Conservation (phyloP, 176 grass and related monocot species). For the Hsuehochloa calcarea region DNA sequence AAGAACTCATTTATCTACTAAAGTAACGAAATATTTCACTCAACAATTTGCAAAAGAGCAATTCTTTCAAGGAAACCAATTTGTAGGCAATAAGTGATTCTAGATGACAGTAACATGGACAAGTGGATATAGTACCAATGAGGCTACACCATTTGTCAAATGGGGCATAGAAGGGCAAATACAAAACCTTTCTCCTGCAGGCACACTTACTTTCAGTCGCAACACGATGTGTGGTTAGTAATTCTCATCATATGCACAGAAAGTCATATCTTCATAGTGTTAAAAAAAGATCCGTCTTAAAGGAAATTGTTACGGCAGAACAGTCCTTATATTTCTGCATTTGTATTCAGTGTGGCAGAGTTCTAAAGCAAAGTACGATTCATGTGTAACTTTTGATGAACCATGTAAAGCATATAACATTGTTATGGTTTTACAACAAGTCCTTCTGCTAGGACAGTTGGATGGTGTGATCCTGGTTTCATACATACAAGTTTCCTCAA, state of each 20-base stretch:
- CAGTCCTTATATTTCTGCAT: neutral
- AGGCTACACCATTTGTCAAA: too few species aligned
- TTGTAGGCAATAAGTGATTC: too few species aligned
- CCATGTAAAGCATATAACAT: neutral
- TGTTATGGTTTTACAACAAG: constrained; percentile 39
- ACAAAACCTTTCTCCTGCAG: too few species aligned
- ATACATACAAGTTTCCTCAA: constrained; percentile 89
- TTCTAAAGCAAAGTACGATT: neutral
- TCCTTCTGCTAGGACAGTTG: constrained; percentile 86
- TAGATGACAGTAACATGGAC: too few species aligned
- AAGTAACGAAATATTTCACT: too few species aligned
- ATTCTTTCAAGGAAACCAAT: too few species aligned
- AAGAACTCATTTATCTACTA: too few species aligned
- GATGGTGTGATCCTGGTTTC: constrained; percentile 92
- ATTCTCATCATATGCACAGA: constrained; percentile 6
- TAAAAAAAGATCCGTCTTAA: neutral
- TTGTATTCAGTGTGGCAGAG: neutral
- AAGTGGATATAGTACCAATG: too few species aligned
- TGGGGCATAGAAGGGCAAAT: too few species aligned
- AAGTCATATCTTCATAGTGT: neutral
- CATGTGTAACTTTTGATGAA: constrained; percentile 7
- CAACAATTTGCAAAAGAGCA: too few species aligned
- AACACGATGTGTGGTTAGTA: too few species aligned
- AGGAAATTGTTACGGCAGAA: neutral
- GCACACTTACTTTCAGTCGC: too few species aligned